phyloP scores from a whole-genome alignment of 1,284 basidiomycete species.

The Rhodotorula glutinis region DNA sequence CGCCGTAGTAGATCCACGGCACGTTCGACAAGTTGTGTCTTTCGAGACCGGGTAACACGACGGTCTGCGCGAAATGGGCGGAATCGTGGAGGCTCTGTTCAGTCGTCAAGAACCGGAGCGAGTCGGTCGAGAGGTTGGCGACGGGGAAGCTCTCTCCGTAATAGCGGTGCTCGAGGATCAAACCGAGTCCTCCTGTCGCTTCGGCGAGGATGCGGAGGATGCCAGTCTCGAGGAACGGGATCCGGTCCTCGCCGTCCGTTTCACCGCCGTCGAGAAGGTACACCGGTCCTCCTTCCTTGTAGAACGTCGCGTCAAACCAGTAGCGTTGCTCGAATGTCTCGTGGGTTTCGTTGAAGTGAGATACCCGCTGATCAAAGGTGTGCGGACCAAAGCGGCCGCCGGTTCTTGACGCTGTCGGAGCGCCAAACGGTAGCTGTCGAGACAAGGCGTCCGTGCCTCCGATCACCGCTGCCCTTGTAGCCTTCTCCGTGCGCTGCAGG shows the following conservation, averaged over 20 bases:
- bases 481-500: not conserved
- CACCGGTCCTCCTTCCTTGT: conserved; percentile 60
- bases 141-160: conserved; percentile 81
- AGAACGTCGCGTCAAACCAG: conserved; percentile 84
- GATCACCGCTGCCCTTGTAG: too few species aligned
- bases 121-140: conserved; percentile 59
- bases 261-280: conserved; percentile 49
- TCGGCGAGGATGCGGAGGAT: conserved; percentile 79
- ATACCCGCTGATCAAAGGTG: conserved; percentile 38
- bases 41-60: conserved; percentile 70
- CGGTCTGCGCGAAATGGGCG: conserved; percentile 79
- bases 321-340: conserved; percentile 48
- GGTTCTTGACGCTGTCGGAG: too few species aligned
- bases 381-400: not conserved
- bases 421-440: not conserved
- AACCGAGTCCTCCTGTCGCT: conserved; percentile 70
- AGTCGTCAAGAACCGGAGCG: conserved; percentile 77
- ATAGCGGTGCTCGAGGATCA: conserved; percentile 87
- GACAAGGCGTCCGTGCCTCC: too few species aligned
- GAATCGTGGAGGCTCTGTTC: conserved; percentile 87
- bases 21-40: conserved; percentile 58
- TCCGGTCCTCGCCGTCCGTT: conserved; percentile 42
- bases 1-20: conserved; percentile 93
- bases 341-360: conserved; percentile 11
- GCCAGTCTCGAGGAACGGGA: conserved; percentile 53